These are phyloP conservation scores for Trypanosoma boissoni DNA, from an alignment of 208 protist species.

Conservation along the genomic window DNA sequence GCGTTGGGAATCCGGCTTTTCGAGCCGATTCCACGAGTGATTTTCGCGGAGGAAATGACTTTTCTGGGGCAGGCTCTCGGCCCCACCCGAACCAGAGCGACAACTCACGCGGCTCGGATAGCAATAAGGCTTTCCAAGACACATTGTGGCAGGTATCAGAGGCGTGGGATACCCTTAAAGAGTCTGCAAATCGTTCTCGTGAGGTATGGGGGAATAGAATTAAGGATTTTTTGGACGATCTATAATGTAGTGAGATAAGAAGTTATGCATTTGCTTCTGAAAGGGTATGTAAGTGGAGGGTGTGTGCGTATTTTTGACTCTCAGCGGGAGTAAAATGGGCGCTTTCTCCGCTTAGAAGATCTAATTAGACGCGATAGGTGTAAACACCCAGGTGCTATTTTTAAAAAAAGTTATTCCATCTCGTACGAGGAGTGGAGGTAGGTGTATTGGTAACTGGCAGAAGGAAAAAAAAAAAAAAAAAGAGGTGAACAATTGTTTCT, in stretches of 20 bases:
- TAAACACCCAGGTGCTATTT: no score
- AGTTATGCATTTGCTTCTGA: no score
- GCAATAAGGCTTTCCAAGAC: conserved; percentile 30
- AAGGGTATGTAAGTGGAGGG: no score
- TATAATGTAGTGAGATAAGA: no score
- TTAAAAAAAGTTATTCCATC: no score
- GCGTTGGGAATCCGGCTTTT: conserved; percentile 19
- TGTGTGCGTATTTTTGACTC: no score
- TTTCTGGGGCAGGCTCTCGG: conserved; percentile 56
- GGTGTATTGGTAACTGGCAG: no score
- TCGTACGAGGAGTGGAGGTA: no score
- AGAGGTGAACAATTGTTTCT: not conserved
- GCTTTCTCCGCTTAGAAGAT: no score
- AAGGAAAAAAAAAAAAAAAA: no score
- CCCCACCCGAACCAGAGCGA: conserved; percentile 39
- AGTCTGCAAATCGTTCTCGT: conserved; percentile 37
- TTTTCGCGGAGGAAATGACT: conserved; percentile 50
- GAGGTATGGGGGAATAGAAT: conserved; percentile 45
- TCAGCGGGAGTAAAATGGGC: no score
- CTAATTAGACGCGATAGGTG: no score
- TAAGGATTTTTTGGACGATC: conserved; percentile 63
- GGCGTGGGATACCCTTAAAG: conserved; percentile 40
- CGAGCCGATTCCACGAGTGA: not conserved
- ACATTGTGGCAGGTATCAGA: conserved; percentile 59
- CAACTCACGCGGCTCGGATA: conserved; percentile 1